Conservation (phyloP, 805 yeast genomes). For the Candida cerambycidarum region DNA sequence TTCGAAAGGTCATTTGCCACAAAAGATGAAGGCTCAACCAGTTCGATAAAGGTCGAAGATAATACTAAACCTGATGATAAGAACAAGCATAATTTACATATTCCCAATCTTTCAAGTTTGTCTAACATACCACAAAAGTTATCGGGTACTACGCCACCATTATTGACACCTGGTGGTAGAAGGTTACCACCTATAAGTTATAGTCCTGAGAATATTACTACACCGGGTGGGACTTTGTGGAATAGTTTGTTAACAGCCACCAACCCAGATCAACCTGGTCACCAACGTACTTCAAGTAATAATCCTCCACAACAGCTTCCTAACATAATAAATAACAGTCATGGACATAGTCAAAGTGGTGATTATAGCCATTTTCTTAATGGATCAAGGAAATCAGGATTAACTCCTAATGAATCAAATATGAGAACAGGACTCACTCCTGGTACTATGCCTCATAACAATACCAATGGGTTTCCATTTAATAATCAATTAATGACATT, state of each 20-base stretch:
- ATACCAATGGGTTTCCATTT: constrained; percentile 33
- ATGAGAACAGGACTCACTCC: constrained; percentile 74
- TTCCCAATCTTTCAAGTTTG: constrained; percentile 32
- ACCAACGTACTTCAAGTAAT: constrained; percentile 2
- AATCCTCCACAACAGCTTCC: constrained; percentile 2
- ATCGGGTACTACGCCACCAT: constrained; percentile 47
- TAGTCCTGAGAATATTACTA: constrained; percentile 48
- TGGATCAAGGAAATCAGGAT: constrained; percentile 50
- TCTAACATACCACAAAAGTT: constrained; percentile 24
- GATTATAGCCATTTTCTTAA: constrained; percentile 28
- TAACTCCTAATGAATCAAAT: constrained; percentile 76
- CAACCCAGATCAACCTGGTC: constrained; percentile 9
- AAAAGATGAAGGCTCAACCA: constrained; percentile 31
- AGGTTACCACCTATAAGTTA: constrained; percentile 53
- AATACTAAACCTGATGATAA: constrained; percentile 18
- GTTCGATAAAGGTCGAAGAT: background rate
- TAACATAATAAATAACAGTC: constrained; percentile 5
- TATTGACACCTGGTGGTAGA: constrained; percentile 60
- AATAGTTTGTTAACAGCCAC: constrained; percentile 46
- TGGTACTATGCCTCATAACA: constrained; percentile 29
- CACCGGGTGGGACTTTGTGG: constrained; percentile 54
- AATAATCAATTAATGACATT: constrained; percentile 32
- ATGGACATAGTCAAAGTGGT: constrained; percentile 10
- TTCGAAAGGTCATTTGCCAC: constrained; percentile 93
- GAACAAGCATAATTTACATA: constrained; percentile 36